These are phyloP conservation scores for Aspergillus taichungensis DNA, from an alignment of 495 filamentous ascomycete species.

Conservation along the genomic window DNA sequence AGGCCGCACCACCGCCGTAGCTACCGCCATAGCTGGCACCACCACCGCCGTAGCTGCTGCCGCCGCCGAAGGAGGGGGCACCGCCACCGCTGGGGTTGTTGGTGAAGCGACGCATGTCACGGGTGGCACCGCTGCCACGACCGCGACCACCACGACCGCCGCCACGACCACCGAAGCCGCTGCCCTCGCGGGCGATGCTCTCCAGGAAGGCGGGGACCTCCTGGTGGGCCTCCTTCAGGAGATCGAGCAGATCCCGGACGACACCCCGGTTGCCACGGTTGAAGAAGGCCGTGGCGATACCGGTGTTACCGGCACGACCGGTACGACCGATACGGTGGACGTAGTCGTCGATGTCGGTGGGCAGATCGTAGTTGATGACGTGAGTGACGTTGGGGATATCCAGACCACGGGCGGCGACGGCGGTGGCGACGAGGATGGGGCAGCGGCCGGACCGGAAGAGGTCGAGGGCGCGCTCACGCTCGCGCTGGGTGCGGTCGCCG, in stretches of 20 bases:
- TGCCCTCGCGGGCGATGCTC: slow-evolving; percentile 89
- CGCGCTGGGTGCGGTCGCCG: slow-evolving; percentile 94
- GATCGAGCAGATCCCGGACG: slow-evolving; percentile 87
- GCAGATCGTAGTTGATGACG: slow-evolving; percentile 98
- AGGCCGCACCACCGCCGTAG: slow-evolving; percentile 37
- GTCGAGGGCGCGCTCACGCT: slow-evolving; percentile 95
- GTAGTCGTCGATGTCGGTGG: slow-evolving; percentile 98
- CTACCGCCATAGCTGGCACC: slow-evolving; percentile 45
- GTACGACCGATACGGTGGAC: slow-evolving; percentile 99
- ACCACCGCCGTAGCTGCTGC: slow-evolving; percentile 30
- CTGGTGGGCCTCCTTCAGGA: slow-evolving; percentile 96
- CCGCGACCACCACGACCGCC: slow-evolving; percentile 64
- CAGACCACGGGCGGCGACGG: slow-evolving; percentile 88
- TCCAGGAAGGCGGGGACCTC: slow-evolving; percentile 90
- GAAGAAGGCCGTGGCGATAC: slow-evolving; percentile 98
- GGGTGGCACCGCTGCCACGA: slow-evolving; percentile 56
- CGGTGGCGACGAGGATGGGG: slow-evolving; percentile 93
- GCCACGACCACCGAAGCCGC: slow-evolving; percentile 64
- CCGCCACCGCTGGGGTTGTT: slow-evolving; percentile 28
- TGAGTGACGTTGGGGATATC: slow-evolving; percentile 99
- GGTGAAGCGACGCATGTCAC: slow-evolving; percentile 73
- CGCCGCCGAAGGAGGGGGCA: slow-evolving; percentile 40
- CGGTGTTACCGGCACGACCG: slow-evolving; percentile 97
- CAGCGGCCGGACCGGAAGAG: slow-evolving; percentile 93
- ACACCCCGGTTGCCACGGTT: slow-evolving; percentile 98